Conservation (phyloP, 495 filamentous ascomycete genomes). For the Astrocystis sublimbata region DNA sequence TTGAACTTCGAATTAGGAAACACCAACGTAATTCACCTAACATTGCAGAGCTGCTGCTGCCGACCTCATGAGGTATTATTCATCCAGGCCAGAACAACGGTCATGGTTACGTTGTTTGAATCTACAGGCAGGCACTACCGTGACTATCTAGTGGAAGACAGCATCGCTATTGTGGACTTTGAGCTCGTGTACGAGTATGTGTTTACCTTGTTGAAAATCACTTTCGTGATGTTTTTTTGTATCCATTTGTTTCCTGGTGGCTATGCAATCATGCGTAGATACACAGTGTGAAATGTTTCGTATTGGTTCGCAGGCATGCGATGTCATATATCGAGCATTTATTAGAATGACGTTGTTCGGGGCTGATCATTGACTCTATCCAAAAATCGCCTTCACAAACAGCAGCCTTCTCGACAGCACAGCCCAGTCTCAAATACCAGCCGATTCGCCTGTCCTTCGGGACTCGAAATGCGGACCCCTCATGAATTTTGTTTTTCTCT, state of each 20-base stretch:
- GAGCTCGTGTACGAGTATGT: too few species aligned
- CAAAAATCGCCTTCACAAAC: neutral
- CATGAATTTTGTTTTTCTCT: neutral
- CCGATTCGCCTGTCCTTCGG: neutral
- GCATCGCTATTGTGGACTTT: too few species aligned
- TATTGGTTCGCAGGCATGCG: neutral
- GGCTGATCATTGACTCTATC: neutral
- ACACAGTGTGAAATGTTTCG: conserved; percentile 1
- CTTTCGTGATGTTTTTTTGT: too few species aligned
- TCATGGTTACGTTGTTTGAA: too few species aligned
- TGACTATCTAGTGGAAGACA: too few species aligned
- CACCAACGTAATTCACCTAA: too few species aligned
- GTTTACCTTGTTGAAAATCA: too few species aligned
- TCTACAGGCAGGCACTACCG: too few species aligned
- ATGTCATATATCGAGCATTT: conserved; percentile 6
- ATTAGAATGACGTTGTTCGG: conserved; percentile 12
- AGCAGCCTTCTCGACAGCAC: neutral
- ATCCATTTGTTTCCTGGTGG: conserved; percentile 14
- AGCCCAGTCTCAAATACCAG: neutral
- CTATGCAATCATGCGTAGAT: neutral
- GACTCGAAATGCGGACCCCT: neutral
- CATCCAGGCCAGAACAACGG: too few species aligned
- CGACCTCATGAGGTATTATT: too few species aligned
- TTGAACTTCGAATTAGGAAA: neutral
- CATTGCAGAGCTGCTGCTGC: too few species aligned